Percentiles rank a stretch among this genome's conserved stretches.
phyloP scores from a whole-genome alignment of 2,329 filamentous ascomycete genomes.

The Diplodia mutila region DNA sequence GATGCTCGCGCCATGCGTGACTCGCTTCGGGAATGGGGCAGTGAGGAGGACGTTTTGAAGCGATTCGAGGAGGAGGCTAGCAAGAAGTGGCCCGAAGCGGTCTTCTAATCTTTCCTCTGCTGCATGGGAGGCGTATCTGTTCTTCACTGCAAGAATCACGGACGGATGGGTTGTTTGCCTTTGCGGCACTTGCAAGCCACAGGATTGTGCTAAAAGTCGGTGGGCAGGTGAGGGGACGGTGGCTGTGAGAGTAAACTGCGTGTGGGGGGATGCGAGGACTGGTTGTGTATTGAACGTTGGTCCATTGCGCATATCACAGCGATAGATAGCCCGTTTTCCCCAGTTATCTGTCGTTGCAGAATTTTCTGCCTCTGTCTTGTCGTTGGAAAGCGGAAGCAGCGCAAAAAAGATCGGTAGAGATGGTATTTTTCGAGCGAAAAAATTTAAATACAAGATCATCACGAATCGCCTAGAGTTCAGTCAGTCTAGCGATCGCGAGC shows the following conservation, averaged over 20 bases:
- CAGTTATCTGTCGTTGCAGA: background rate
- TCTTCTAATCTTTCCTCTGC: constrained; percentile 1
- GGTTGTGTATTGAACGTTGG: background rate
- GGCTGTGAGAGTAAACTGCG: background rate
- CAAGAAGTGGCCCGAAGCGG: constrained; percentile 45
- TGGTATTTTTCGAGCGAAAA: background rate
- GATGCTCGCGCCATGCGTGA: constrained; percentile 61
- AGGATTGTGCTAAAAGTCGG: background rate
- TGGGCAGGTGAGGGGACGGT: background rate
- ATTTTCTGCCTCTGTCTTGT: background rate
- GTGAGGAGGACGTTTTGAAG: constrained; percentile 52
- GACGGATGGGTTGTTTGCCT: background rate
- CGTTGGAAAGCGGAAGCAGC: constrained; percentile 2
- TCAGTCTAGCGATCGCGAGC: background rate
- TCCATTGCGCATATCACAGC: background rate
- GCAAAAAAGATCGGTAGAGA: constrained; percentile 10
- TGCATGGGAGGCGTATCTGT: background rate
- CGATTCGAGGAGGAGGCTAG: constrained; percentile 51
- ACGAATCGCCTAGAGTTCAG: background rate
- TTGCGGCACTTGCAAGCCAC: background rate
- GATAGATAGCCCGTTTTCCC: background rate
- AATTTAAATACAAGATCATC: background rate
- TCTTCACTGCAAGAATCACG: background rate
- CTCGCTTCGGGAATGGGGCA: constrained; percentile 56
- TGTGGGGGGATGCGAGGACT: background rate